phyloP scores from a whole-genome alignment of 1,284 basidiomycete genomes.

The Cutaneotrichosporon dermatis region DNA sequence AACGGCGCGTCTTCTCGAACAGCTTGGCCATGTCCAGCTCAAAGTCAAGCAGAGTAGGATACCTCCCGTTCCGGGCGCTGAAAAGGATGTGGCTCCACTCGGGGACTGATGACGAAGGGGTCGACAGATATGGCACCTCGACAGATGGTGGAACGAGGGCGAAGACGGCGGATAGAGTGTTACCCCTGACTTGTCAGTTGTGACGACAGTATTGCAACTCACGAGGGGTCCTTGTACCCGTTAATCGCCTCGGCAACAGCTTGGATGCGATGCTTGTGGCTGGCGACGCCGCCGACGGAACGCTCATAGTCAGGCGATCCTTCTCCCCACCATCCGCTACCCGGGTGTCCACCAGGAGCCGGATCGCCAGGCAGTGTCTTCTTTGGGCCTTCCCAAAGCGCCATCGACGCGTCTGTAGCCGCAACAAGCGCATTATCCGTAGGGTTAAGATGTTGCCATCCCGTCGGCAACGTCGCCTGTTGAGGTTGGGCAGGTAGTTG shows the following conservation, averaged over 20 bases:
- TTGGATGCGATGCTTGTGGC: slow-evolving; percentile 26
- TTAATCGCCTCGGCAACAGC: slow-evolving; percentile 29
- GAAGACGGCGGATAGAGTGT: slow-evolving; percentile 60
- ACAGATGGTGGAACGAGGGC: slow-evolving; percentile 64
- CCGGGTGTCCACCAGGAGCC: slow-evolving; percentile 32
- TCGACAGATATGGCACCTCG: slow-evolving; percentile 57
- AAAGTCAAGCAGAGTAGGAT: slow-evolving; percentile 65
- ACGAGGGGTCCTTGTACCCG: slow-evolving; percentile 47
- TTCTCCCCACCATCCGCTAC: slow-evolving; percentile 48
- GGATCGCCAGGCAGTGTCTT: slow-evolving; percentile 29
- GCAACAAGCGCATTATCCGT: slow-evolving; percentile 30
- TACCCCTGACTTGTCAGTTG: slow-evolving; percentile 54
- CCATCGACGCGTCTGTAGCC: slow-evolving; percentile 34
- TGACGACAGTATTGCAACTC: slow-evolving; percentile 7
- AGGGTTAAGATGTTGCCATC: background rate
- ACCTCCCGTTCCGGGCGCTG: slow-evolving; percentile 58
- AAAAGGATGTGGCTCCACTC: slow-evolving; percentile 50
- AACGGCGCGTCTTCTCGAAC: slow-evolving; percentile 78
- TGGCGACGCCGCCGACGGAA: slow-evolving; percentile 23
- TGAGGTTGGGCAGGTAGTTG: background rate
- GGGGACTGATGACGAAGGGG: slow-evolving; percentile 45
- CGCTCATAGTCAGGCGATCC: slow-evolving; percentile 31
- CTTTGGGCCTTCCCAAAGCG: slow-evolving; percentile 41
- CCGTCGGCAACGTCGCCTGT: background rate
- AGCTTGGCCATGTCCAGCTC: slow-evolving; percentile 77